Conservation (phyloP, 2,329 filamentous ascomycete genomes). For the Didymella pomorum region DNA sequence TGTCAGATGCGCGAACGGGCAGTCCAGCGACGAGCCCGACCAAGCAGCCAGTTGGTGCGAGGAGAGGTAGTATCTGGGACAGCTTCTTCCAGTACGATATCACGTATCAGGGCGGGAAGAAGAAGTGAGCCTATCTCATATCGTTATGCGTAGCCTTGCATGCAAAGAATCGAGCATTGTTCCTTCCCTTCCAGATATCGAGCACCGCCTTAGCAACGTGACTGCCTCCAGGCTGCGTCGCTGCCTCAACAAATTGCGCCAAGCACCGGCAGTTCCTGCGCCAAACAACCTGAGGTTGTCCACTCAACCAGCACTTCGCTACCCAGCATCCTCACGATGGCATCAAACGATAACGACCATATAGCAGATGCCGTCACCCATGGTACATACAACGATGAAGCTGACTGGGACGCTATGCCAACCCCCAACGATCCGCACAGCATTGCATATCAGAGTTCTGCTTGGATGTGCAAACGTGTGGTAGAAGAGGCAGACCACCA, state of each 20-base stretch:
- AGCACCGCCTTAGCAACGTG: background rate
- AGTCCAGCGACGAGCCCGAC: slow-evolving; percentile 37
- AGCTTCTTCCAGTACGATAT: slow-evolving; percentile 52
- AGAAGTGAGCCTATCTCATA: slow-evolving; percentile 29
- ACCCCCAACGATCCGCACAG: too few relatives aligned
- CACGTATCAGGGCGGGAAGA: slow-evolving; percentile 50
- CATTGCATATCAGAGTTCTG: too few relatives aligned
- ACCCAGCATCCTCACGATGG: background rate
- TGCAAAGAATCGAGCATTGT: background rate
- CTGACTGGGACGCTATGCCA: too few relatives aligned
- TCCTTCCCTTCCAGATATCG: background rate
- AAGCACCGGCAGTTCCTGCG: background rate
- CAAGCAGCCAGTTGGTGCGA: slow-evolving; percentile 28
- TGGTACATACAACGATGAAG: too few relatives aligned
- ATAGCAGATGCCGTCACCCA: background rate
- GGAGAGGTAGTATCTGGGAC: slow-evolving; percentile 50
- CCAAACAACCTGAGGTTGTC: background rate
- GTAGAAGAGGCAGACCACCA: too few relatives aligned
- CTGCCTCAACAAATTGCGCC: background rate
- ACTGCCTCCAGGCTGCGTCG: background rate
- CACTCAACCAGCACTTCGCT: background rate
- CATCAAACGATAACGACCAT: background rate
- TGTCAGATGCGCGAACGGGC: slow-evolving; percentile 26
- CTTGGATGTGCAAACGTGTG: too few relatives aligned
- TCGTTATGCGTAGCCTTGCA: background rate